Percentiles rank a stretch among this genome's conserved stretches.
These are phyloP conservation scores for Trametes maxima DNA, from an alignment of 768 basidiomycete species.

Conservation along the genomic window DNA sequence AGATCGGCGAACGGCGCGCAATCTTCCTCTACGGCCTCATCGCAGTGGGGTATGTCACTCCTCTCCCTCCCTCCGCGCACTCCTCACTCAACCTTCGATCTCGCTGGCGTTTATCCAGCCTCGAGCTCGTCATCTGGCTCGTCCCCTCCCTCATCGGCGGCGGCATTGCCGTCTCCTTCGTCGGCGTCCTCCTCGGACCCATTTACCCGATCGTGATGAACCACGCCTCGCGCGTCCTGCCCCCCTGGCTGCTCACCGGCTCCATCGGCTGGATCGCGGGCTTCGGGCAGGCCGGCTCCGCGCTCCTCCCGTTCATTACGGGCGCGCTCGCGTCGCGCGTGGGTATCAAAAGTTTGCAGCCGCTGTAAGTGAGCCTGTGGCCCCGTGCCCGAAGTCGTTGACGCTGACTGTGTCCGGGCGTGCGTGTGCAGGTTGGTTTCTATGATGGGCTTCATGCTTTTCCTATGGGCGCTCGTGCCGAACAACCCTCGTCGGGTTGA, in stretches of 20 bases:
- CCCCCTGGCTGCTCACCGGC: slow-evolving; percentile 43
- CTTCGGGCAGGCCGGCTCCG: slow-evolving; percentile 53
- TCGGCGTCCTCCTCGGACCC: slow-evolving; percentile 55
- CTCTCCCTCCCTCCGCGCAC: neutral
- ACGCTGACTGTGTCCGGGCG: no score
- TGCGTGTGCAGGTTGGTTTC: slow-evolving; percentile 21
- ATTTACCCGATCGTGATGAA: slow-evolving; percentile 49
- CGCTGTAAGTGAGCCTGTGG: slow-evolving; percentile 44
- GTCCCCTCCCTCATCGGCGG: slow-evolving; percentile 54
- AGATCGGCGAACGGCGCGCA: slow-evolving; percentile 42
- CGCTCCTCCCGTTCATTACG: slow-evolving; percentile 53
- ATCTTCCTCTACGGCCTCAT: slow-evolving; percentile 41
- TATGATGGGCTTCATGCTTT: slow-evolving; percentile 28
- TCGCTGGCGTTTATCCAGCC: slow-evolving; percentile 37
- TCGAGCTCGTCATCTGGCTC: slow-evolving; percentile 62
- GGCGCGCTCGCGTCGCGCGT: slow-evolving; percentile 44
- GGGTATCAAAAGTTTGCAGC: slow-evolving; percentile 50
- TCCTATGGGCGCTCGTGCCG: slow-evolving; percentile 29
- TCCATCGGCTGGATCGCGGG: slow-evolving; percentile 56
- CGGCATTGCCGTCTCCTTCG: slow-evolving; percentile 54
- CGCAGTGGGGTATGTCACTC: slow-evolving; percentile 38
- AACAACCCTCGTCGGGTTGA: slow-evolving; percentile 15
- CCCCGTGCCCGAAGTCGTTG: neutral
- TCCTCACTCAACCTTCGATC: neutral
- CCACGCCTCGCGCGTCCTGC: slow-evolving; percentile 45